A percentile compares a stretch with the other conserved stretches of the same genome.
Conservation (phyloP, 2,329 filamentous ascomycete species). For the Stachybotrys chartarum region DNA sequence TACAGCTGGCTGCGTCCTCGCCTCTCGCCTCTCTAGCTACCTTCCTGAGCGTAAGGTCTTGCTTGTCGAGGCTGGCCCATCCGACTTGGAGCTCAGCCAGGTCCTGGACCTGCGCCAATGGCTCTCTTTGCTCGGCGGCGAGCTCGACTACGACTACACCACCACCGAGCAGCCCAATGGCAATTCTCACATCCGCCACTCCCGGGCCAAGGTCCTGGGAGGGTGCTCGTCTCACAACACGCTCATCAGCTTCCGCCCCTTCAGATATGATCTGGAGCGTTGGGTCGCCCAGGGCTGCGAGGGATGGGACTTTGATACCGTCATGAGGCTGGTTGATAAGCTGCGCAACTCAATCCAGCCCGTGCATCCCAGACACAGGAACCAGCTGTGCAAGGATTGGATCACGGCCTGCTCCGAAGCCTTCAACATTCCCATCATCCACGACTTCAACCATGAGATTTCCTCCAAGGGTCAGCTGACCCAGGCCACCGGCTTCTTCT, state of each 20-base stretch:
- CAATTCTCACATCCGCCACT: constrained; percentile 88
- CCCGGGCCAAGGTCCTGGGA: constrained; percentile 83
- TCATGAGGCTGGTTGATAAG: constrained; percentile 75
- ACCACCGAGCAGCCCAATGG: constrained; percentile 87
- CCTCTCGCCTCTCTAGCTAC: constrained; percentile 72
- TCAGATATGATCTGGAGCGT: constrained; percentile 78
- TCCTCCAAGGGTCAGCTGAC: constrained; percentile 63
- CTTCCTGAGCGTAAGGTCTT: constrained; percentile 75
- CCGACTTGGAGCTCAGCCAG: constrained; percentile 80
- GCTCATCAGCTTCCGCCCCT: constrained; percentile 85
- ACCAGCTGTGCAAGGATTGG: constrained; percentile 90
- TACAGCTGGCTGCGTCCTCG: constrained; percentile 80
- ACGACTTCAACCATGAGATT: constrained; percentile 85
- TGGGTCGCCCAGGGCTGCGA: constrained; percentile 78
- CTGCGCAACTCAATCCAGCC: constrained; percentile 87
- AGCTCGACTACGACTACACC: constrained; percentile 86
- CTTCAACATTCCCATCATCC: constrained; percentile 71
- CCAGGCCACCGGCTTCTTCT: constrained; percentile 82
- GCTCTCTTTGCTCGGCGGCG: constrained; percentile 75
- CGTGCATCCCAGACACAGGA: constrained; percentile 76
- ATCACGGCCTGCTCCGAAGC: constrained; percentile 71
- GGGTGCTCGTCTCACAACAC: constrained; percentile 94
- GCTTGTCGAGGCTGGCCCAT: constrained; percentile 81
- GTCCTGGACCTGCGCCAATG: constrained; percentile 84
- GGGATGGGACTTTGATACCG: constrained; percentile 81